phyloP scores from a whole-genome alignment of 345 rosid genomes.

The Murraya koenigii region DNA sequence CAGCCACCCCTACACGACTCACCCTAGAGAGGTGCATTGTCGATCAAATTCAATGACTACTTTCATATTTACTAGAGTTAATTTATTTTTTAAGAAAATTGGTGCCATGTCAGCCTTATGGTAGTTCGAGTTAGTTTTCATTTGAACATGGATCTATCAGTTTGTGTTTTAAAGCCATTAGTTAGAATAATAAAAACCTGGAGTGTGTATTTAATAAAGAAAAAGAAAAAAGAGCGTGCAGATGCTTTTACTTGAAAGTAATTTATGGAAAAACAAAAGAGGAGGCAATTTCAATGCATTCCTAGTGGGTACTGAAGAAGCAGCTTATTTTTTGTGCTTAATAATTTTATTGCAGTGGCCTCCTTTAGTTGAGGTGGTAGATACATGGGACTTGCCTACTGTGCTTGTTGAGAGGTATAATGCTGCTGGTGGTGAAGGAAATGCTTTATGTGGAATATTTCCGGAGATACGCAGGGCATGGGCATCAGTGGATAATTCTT shows the following conservation, averaged over 20 bases:
- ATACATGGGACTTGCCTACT: constrained; percentile 83
- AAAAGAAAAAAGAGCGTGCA: not conserved
- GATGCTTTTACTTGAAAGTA: not conserved
- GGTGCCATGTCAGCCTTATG: not conserved
- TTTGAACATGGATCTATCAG: not conserved
- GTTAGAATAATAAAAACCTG: not conserved
- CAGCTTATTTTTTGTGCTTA: not conserved
- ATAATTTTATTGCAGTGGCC: constrained; percentile 74
- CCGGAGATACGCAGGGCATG: constrained; percentile 93
- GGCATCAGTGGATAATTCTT: constrained; percentile 92
- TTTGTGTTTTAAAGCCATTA: not conserved
- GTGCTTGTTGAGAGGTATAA: constrained; percentile 85
- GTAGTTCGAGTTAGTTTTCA: constrained; percentile 1
- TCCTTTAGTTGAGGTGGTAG: constrained; percentile 72
- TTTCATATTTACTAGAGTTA: not conserved
- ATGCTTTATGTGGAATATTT: constrained; percentile 91
- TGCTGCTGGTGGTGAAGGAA: constrained; percentile 95
- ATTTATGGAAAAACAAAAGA: not conserved
- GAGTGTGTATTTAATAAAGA: not conserved
- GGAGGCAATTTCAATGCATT: not conserved
- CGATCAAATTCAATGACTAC: not conserved
- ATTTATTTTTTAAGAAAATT: not conserved
- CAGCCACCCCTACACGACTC: constrained; percentile 87
- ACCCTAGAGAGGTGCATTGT: constrained; percentile 71
- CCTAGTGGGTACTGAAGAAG: not conserved